Percentiles rank a stretch among this genome's conserved stretches.
Evolutionary conservation across 129 eudicot genomes (phyloP).

Genomic region (Heracleum sosnowskyi): DNA sequence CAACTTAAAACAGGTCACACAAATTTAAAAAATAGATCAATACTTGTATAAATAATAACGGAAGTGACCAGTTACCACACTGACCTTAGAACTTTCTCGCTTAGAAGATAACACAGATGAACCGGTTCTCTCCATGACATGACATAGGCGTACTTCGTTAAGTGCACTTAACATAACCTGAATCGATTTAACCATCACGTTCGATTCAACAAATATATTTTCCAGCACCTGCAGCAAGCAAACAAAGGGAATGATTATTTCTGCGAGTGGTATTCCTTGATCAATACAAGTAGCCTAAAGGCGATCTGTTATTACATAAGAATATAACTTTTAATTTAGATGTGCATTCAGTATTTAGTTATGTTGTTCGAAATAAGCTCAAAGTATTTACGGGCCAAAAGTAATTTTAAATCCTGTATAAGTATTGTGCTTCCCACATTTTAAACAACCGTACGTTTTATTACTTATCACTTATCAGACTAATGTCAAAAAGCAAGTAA

Average conservation of each 20-base stretch:
- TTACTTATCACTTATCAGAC: background rate
- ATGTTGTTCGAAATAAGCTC: background rate
- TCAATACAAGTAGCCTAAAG: background rate
- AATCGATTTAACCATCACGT: constrained; percentile 61
- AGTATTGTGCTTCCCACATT: background rate
- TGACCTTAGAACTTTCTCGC: constrained; percentile 57
- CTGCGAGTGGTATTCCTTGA: background rate
- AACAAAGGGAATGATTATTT: constrained; percentile 6
- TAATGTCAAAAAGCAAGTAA: background rate
- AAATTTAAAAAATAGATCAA: background rate
- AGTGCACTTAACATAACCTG: constrained; percentile 77
- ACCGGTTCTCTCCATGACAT: constrained; percentile 53
- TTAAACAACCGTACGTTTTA: no score
- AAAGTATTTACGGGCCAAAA: background rate
- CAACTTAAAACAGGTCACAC: background rate
- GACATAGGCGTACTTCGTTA: constrained; percentile 77
- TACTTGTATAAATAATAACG: background rate
- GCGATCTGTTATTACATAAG: background rate
- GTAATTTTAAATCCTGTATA: background rate
- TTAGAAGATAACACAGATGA: constrained; percentile 33
- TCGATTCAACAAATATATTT: constrained; percentile 68
- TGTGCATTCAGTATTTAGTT: background rate
- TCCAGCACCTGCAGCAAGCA: constrained; percentile 59
- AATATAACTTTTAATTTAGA: background rate
- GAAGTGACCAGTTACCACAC: no score